Base-by-base conservation (phyloP, 139 green algal genomes). In the Klebsormidium nitens region DNA sequence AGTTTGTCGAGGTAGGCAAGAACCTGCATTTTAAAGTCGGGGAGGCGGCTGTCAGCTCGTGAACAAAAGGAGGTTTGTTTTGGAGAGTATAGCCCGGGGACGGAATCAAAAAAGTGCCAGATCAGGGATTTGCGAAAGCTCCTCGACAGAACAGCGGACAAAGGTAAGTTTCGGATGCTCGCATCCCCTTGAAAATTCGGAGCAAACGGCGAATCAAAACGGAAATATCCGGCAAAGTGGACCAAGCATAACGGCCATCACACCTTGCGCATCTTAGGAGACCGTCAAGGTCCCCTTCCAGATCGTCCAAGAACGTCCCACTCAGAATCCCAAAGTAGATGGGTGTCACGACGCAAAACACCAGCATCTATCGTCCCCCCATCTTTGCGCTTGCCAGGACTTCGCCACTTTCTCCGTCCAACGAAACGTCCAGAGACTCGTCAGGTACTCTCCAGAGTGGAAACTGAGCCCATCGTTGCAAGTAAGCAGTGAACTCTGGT, bases 1-100 rank as follows among this genome's bases (percentile, higher is more conserved):
- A 95, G 73, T 0, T 49, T 35, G 72, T 95, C 89, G 1, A 95
- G 77, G 69, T 93, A 95, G 17, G 14, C 36, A 40, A 95, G 75
- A 4, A 95, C 52, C 71, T 78, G 71, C 44, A 56, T 8, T 31
- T 40, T 31, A 59, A 14, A 29, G 14, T 63, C 29, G 8, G 11
- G 32, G 32, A 8, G 32, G 8, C 29, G 55, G 55, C 29, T 8
- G 14, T 8, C 42, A 50, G 42, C 42, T 14, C 42, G 42, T 50
- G 42, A 14, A 50, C n/a, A n/a, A n/a, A n/a, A n/a, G n/a, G n/a
- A n/a, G n/a, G n/a, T n/a, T n/a, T n/a, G n/a, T n/a, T n/a, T n/a
- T n/a, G n/a, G n/a, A n/a, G n/a, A 55, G 46, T 55, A 55, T 23
- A 55, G 46, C 23, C 23, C 23, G 23, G 46, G 46, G 46, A 55